Percentiles rank a stretch among this genome's conserved stretches.
phyloP scores from a whole-genome alignment of 2,329 filamentous ascomycete species.

The Penicillium sp. region DNA sequence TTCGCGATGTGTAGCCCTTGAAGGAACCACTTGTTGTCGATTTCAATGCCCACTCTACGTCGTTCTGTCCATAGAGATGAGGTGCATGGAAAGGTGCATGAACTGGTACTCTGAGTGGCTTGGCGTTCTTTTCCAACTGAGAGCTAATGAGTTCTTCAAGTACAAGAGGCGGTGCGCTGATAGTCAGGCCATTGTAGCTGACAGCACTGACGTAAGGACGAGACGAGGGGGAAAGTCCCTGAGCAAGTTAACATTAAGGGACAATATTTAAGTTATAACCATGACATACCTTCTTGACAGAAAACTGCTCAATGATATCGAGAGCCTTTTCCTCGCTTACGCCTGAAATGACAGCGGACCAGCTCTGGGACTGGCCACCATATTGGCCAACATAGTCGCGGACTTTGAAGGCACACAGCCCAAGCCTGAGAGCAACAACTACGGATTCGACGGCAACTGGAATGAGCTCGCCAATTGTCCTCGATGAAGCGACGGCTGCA shows the following conservation, averaged over 20 bases:
- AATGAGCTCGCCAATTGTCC: slow-evolving; percentile 40
- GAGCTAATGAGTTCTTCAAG: slow-evolving; percentile 51
- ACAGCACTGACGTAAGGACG: slow-evolving; percentile 58
- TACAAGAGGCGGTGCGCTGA: slow-evolving; percentile 56
- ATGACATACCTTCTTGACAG: slow-evolving; percentile 22
- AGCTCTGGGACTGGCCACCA: slow-evolving; percentile 29
- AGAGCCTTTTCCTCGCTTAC: slow-evolving; percentile 30
- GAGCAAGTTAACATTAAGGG: slow-evolving; percentile 10
- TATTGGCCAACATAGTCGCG: slow-evolving; percentile 33
- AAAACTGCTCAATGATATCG: slow-evolving; percentile 23
- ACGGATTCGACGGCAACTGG: slow-evolving; percentile 40
- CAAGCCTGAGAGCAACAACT: slow-evolving; percentile 42
- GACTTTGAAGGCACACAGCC: slow-evolving; percentile 37
- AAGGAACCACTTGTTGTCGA: slow-evolving; percentile 29
- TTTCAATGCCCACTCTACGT: slow-evolving; percentile 50
- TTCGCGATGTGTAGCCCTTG: slow-evolving; percentile 24
- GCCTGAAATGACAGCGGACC: slow-evolving; percentile 40
- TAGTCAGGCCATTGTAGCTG: slow-evolving; percentile 56
- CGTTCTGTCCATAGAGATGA: slow-evolving; percentile 50
- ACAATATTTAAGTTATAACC: not conserved
- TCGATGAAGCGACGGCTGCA: slow-evolving; percentile 37
- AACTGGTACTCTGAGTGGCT: slow-evolving; percentile 52
- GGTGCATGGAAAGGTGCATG: slow-evolving; percentile 58
- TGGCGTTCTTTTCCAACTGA: slow-evolving; percentile 46
- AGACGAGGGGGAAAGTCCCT: slow-evolving; percentile 47